phyloP scores from a whole-genome alignment of 768 basidiomycete genomes.

The Russula foetens region DNA sequence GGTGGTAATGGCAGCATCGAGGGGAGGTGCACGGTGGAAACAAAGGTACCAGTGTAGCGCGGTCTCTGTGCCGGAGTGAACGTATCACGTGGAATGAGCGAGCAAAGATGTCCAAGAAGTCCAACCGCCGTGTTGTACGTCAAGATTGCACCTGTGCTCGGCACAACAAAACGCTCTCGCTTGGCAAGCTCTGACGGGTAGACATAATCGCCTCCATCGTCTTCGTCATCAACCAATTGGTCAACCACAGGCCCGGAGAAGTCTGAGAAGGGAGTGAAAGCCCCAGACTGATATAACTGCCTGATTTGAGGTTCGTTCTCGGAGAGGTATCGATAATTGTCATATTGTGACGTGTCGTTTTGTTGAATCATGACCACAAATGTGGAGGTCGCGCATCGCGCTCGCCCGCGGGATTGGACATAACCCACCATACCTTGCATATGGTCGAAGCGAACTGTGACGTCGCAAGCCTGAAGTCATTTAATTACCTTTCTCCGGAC shows the following conservation, averaged over 20 bases:
- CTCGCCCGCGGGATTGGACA: conserved; percentile 83
- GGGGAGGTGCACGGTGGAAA: conserved; percentile 54
- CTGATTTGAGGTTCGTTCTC: conserved; percentile 58
- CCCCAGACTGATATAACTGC: conserved; percentile 48
- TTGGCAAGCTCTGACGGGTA: conserved; percentile 49
- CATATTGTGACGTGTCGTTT: conserved; percentile 44
- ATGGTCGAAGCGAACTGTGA: conserved; percentile 80
- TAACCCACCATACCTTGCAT: conserved; percentile 81
- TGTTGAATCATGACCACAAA: conserved; percentile 78
- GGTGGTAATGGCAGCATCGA: conserved; percentile 52
- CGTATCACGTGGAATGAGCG: conserved; percentile 62
- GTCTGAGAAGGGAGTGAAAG: conserved; percentile 24
- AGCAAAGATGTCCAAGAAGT: conserved; percentile 68
- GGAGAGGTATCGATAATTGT: conserved; percentile 50
- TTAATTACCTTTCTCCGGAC: conserved; percentile 8
- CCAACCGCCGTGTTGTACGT: conserved; percentile 70
- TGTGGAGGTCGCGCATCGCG: conserved; percentile 64
- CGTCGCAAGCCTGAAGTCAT: conserved; percentile 58
- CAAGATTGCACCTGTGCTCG: conserved; percentile 66
- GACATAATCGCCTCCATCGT: conserved; percentile 23
- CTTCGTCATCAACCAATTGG: conserved; percentile 26
- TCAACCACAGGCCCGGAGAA: conserved; percentile 35
- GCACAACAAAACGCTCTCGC: conserved; percentile 68
- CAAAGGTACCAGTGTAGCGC: conserved; percentile 53
- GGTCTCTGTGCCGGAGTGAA: conserved; percentile 59